Percentiles rank a stretch among this genome's conserved stretches.
These are phyloP conservation scores for Pichia sp. DNA, from an alignment of 1,139 yeast species.

Conservation along the genomic window DNA sequence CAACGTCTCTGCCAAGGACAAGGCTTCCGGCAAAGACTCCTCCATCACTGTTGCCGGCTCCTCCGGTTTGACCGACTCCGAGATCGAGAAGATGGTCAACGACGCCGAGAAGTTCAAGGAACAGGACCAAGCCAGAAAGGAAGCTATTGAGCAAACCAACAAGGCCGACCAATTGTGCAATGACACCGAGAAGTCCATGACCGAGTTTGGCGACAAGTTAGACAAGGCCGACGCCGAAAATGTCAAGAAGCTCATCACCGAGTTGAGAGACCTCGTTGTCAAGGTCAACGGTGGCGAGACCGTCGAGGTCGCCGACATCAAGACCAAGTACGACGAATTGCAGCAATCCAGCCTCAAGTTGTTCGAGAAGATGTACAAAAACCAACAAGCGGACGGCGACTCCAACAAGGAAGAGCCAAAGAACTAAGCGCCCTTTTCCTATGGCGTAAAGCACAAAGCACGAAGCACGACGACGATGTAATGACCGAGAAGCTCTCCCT, in stretches of 20 bases:
- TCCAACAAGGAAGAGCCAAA: slow-evolving; percentile 16
- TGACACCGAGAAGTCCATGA: slow-evolving; percentile 92
- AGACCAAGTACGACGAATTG: slow-evolving; percentile 90
- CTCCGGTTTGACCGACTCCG: slow-evolving; percentile 93
- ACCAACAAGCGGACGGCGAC: slow-evolving; percentile 32
- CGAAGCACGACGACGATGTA: background rate
- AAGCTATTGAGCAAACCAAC: slow-evolving; percentile 92
- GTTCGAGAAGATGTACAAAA: slow-evolving; percentile 95
- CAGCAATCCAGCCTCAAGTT: slow-evolving; percentile 89
- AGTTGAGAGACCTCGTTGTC: slow-evolving; percentile 85
- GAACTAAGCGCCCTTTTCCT: background rate
- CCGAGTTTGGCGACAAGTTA: slow-evolving; percentile 90
- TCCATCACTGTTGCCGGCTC: slow-evolving; percentile 98
- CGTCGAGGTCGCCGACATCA: slow-evolving; percentile 77
- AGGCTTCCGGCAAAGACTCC: slow-evolving; percentile 97
- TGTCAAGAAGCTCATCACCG: slow-evolving; percentile 70
- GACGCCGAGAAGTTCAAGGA: slow-evolving; percentile 98
- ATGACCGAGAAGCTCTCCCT: background rate
- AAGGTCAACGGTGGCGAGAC: slow-evolving; percentile 91
- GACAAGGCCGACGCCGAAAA: slow-evolving; percentile 84
- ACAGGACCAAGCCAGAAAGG: slow-evolving; percentile 87
- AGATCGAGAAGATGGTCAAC: slow-evolving; percentile 96
- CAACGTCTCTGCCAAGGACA: slow-evolving; percentile 97
- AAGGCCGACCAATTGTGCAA: slow-evolving; percentile 95
- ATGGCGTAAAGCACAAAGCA: background rate